Conservation (phyloP, 2,329 filamentous ascomycete species). For the Botrytis elliptica region DNA sequence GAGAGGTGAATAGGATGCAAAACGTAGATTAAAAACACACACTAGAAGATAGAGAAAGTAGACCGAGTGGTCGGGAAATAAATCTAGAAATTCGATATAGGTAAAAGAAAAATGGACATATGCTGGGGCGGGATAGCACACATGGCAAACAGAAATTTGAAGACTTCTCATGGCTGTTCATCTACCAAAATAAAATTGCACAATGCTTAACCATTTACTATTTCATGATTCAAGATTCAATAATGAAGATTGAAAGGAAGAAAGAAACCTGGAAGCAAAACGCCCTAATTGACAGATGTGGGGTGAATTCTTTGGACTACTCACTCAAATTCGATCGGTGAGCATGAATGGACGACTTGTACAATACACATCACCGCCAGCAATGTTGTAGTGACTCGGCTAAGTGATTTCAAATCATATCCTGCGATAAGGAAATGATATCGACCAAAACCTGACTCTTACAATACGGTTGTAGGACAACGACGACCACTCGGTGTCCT, state of each 20-base stretch:
- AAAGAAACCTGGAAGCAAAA: neutral
- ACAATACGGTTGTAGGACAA: neutral
- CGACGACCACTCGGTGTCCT: neutral
- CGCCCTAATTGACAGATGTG: neutral
- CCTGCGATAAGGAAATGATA: neutral
- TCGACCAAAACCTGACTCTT: neutral
- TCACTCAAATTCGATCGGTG: neutral
- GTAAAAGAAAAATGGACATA: neutral
- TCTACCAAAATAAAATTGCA: neutral
- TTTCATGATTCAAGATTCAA: neutral
- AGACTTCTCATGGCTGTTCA: neutral
- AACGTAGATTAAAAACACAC: neutral
- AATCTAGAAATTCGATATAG: neutral
- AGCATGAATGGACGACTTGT: neutral
- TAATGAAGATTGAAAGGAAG: neutral
- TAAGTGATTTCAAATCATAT: neutral
- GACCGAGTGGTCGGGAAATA: neutral
- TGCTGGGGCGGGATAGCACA: neutral
- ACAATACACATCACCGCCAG: neutral
- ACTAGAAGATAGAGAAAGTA: neutral
- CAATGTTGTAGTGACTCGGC: neutral
- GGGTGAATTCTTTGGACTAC: neutral
- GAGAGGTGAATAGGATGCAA: neutral
- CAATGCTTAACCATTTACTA: neutral
- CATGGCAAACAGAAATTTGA: neutral